phyloP scores from a whole-genome alignment of 2,329 filamentous ascomycete species.

The Claviceps arundinis region DNA sequence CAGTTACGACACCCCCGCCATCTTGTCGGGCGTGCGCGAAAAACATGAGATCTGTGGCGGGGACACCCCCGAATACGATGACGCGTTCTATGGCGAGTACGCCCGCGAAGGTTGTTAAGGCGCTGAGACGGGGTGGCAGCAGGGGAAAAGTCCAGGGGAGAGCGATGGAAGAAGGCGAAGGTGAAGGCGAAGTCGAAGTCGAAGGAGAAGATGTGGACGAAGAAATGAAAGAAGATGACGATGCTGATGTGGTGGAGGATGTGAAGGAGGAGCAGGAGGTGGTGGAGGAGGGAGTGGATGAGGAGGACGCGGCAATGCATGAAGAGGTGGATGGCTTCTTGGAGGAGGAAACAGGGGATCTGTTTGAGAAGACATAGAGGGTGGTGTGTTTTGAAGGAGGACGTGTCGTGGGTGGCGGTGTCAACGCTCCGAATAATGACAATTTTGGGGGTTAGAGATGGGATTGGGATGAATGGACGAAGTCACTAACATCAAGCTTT shows the following conservation, averaged over 20 bases:
- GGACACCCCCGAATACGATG: slow-evolving; percentile 12
- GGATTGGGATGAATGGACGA: background rate
- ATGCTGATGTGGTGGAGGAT: slow-evolving; percentile 8
- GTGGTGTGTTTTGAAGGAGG: background rate
- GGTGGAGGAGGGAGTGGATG: background rate
- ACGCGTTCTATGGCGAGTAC: slow-evolving; percentile 5
- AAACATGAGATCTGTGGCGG: slow-evolving; percentile 3
- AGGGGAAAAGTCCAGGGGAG: slow-evolving; percentile 13
- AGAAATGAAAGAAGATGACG: slow-evolving; percentile 8
- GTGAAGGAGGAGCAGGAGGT: slow-evolving; percentile 4
- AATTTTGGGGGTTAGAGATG: background rate
- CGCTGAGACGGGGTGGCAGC: slow-evolving; percentile 10
- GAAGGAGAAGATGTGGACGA: slow-evolving; percentile 2
- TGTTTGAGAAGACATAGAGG: background rate
- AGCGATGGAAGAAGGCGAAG: slow-evolving; percentile 4
- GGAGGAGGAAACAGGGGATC: background rate
- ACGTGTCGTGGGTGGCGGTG: background rate
- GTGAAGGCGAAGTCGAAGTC: background rate
- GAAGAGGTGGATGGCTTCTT: background rate
- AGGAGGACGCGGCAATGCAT: background rate
- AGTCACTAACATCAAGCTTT: background rate
- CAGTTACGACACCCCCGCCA: slow-evolving; percentile 1
- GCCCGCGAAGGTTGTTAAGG: slow-evolving; percentile 19
- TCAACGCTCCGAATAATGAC: no score
- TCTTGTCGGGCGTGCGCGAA: slow-evolving; percentile 10